A percentile compares a stretch with the other conserved stretches of the same genome.
Evolutionary conservation across 352 stramenopile genomes (phyloP).

Genomic region (Globisporangium cylindrosporum): DNA sequence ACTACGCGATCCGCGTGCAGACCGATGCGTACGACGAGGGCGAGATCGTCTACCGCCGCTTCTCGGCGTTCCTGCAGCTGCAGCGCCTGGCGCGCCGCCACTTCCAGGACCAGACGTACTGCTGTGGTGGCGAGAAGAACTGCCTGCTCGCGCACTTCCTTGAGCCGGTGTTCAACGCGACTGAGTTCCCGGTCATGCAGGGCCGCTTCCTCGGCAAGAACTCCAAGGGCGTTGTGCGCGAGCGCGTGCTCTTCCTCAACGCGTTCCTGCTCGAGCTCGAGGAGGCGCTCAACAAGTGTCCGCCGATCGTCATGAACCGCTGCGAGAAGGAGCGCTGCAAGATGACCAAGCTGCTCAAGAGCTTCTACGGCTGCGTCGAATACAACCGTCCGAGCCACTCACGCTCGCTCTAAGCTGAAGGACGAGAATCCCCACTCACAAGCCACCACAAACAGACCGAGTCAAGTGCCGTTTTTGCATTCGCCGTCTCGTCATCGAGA

Average conservation of each 20-base stretch:
- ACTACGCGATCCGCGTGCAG: conserved; percentile 82
- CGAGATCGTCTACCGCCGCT: conserved; percentile 79
- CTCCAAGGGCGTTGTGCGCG: conserved; percentile 71
- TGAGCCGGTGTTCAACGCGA: conserved; percentile 61
- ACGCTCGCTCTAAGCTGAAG: conserved; percentile 41
- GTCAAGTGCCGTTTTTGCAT: conserved; percentile 11
- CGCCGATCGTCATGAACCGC: conserved; percentile 61
- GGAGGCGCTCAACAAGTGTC: conserved; percentile 75
- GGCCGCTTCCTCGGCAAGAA: conserved; percentile 77
- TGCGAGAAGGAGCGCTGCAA: conserved; percentile 84
- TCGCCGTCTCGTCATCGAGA: not conserved
- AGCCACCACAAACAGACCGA: conserved; percentile 1
- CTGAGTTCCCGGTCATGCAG: conserved; percentile 75
- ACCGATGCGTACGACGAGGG: conserved; percentile 50
- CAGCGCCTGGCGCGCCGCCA: conserved; percentile 68
- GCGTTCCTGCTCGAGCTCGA: conserved; percentile 77
- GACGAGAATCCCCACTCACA: no score
- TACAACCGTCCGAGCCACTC: conserved; percentile 38
- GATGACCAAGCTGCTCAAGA: conserved; percentile 84
- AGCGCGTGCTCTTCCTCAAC: conserved; percentile 79
- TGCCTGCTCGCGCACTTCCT: conserved; percentile 73
- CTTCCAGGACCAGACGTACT: conserved; percentile 58
- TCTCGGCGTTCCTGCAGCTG: conserved; percentile 84
- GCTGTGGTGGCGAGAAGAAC: conserved; percentile 61
- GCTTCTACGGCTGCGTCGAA: conserved; percentile 74